Conservation (phyloP, 163 green algal genomes). For the Scenedesmus sp. region DNA sequence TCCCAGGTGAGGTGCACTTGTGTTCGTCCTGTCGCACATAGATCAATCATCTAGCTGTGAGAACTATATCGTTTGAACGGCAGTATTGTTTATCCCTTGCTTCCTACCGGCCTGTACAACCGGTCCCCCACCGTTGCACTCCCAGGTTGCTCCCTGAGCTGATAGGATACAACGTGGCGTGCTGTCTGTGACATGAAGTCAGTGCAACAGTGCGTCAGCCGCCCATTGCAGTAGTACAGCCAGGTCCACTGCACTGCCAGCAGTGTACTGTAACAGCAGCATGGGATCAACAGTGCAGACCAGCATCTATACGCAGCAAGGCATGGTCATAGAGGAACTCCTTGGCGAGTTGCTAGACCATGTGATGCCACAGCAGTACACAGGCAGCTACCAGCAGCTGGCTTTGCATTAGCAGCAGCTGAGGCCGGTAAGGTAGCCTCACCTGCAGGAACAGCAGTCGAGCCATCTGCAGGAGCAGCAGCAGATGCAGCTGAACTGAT, state of each 20-base stretch:
- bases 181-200: background rate
- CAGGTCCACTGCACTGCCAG: background rate
- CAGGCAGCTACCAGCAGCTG: background rate
- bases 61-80: background rate
- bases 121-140: background rate
- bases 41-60: background rate
- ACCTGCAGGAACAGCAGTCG: background rate
- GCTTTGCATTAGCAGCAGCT: background rate
- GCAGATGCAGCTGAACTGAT: background rate
- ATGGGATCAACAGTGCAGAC: background rate
- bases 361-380: background rate
- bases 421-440: background rate
- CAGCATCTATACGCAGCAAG: background rate
- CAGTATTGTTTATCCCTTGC: background rate
- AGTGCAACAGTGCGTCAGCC: too few species aligned
- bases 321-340: background rate
- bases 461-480: background rate
- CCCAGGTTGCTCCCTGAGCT: background rate
- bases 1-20: background rate
- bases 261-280: background rate
- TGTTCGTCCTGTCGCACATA: background rate
- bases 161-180: background rate
- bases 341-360: background rate
- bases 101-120: background rate
- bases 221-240: background rate